Base-by-base conservation (phyloP, 225 moss, liverwort and hornwort species). In the Polytrichum commune region DNA sequence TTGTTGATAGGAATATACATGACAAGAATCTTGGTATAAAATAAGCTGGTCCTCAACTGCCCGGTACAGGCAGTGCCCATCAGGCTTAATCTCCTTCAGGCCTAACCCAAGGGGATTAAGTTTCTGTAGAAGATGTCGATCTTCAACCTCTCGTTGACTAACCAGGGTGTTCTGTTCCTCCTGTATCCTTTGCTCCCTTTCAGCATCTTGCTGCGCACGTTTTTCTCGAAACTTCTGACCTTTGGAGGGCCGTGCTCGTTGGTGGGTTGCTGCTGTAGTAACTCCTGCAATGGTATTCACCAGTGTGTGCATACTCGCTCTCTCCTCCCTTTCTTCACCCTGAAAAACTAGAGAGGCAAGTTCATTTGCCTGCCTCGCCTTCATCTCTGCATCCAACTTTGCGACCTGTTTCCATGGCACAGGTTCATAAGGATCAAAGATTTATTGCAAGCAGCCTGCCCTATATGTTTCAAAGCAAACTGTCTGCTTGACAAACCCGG, bases 261-360 rank as follows among this genome's bases (percentile, higher is more conserved):
- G 85, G 66, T 35, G 73, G 35, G 84, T 29, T 71, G 84, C 90
- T 73, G 84, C 85, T n/a, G 89, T 83, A 19, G 89, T 87, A 61
- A 95, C 91, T 57, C 98, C 98, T 53, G 98, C 98, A 70, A 95
- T 86, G 33, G 93, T 93, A 64, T 99, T 99, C 70, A 95, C 95
- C 70, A 95, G 74, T 29, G 86, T 88, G 67, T 99, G 95, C 62
- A 95, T 60, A 75, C 88, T 91, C 22, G 88, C 83, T 53, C 56
- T 76, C 62, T 86, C 78, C 66, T 90, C 84, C 75, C 84, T 89
- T 64, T 90, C 86, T 73, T 99, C 93, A 70, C 88, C 93, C 64
- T 82, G 91, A 57, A 99, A 92, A 27, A 93, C 93, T 77, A 95
- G 60, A 18, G 91, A 91, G 54, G 93, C 93, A 22, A 99, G 89